phyloP scores from a whole-genome alignment of 306 rosid genomes.

The Pyrus betulifolia region DNA sequence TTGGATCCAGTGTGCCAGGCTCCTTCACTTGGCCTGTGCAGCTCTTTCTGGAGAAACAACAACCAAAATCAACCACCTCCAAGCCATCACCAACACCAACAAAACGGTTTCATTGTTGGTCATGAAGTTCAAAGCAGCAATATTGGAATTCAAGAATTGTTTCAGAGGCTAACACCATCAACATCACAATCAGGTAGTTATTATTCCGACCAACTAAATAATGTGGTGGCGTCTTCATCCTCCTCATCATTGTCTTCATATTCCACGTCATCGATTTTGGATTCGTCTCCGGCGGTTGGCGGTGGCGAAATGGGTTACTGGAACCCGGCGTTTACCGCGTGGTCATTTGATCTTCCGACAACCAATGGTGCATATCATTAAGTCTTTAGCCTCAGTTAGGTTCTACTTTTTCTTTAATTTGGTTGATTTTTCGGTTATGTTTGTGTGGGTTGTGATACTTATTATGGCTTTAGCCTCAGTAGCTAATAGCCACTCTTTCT shows the following conservation, averaged over 20 bases:
- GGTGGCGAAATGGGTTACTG: slow-evolving; percentile 75
- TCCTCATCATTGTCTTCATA: slow-evolving; percentile 22
- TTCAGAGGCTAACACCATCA: slow-evolving; percentile 63
- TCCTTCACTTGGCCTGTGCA: slow-evolving; percentile 50
- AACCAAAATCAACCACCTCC: slow-evolving; percentile 28
- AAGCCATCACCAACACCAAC: slow-evolving; percentile 23
- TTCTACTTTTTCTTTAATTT: not conserved
- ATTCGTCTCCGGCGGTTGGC: slow-evolving; percentile 39
- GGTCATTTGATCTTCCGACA: slow-evolving; percentile 85
- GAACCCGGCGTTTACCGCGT: slow-evolving; percentile 58
- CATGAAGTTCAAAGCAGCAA: slow-evolving; percentile 37
- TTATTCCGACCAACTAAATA: slow-evolving; percentile 25
- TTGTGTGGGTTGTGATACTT: slow-evolving; percentile 34
- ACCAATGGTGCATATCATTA: slow-evolving; percentile 69
- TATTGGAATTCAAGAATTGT: slow-evolving; percentile 64
- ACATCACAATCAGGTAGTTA: slow-evolving; percentile 14
- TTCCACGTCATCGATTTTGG: slow-evolving; percentile 47
- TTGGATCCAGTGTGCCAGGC: slow-evolving; percentile 48
- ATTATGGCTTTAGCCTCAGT: slow-evolving; percentile 27
- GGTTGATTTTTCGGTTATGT: not conserved
- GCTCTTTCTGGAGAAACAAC: slow-evolving; percentile 55
- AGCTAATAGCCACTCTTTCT: not conserved
- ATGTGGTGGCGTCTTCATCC: slow-evolving; percentile 41
- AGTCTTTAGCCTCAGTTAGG: not conserved
- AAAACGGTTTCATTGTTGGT: slow-evolving; percentile 28